Conservation (phyloP, 202 grass and related monocot genomes). For the Setaria viridis region DNA sequence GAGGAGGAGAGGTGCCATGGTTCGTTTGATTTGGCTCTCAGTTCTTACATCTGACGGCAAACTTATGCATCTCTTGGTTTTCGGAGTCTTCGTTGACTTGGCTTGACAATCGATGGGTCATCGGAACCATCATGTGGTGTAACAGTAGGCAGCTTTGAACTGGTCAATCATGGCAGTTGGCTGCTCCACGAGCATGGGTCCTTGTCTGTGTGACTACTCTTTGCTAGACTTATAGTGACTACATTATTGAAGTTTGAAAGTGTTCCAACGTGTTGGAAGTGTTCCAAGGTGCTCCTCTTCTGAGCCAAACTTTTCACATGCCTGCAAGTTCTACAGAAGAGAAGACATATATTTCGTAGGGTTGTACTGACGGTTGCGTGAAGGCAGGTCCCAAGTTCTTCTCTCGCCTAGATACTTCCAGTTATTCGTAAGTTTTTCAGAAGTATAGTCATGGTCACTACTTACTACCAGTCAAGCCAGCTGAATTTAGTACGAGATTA, state of each 20-base stretch:
- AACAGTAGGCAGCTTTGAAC: neutral
- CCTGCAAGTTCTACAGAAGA: neutral
- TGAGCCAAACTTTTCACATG: neutral
- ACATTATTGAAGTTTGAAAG: neutral
- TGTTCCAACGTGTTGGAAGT: neutral
- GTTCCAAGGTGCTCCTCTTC: neutral
- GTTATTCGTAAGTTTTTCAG: neutral
- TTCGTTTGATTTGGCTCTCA: neutral
- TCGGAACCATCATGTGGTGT: neutral
- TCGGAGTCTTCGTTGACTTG: neutral
- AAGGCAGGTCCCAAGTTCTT: neutral
- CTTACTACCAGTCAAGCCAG: neutral
- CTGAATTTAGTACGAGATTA: too few species aligned
- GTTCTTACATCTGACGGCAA: slow-evolving; percentile 6
- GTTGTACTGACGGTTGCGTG: neutral
- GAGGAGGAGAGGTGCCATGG: slow-evolving; percentile 27
- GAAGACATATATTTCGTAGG: neutral
- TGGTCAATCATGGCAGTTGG: neutral
- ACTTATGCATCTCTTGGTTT: neutral
- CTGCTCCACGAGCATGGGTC: neutral
- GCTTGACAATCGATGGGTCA: neutral
- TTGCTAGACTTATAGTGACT: neutral
- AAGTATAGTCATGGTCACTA: neutral
- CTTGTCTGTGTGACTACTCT: neutral
- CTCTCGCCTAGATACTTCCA: neutral